Evolutionary conservation across 345 rosid species (phyloP).

Genomic region (Eucalyptus regnans): DNA sequence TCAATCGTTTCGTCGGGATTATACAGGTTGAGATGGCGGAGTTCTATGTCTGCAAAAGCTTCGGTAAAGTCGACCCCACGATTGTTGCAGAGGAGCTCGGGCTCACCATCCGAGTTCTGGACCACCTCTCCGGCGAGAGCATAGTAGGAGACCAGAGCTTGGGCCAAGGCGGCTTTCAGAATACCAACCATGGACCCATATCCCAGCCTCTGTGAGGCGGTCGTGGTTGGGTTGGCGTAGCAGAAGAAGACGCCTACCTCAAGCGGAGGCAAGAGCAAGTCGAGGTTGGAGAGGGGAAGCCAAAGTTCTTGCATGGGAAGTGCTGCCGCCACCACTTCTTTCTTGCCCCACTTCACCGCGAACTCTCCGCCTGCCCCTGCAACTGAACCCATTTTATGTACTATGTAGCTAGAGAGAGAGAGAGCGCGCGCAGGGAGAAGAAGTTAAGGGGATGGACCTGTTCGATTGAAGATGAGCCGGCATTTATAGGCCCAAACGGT

Average conservation of each 20-base stretch:
- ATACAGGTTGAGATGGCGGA: slow-evolving; percentile 44
- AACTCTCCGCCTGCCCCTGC: background rate
- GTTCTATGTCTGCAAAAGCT: slow-evolving; percentile 45
- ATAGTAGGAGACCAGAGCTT: slow-evolving; percentile 57
- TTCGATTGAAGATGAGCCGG: background rate
- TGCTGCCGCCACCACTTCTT: slow-evolving; percentile 55
- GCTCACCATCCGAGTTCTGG: slow-evolving; percentile 47
- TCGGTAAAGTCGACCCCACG: slow-evolving; percentile 67
- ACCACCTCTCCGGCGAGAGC: slow-evolving; percentile 67
- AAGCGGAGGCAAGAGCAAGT: slow-evolving; percentile 65
- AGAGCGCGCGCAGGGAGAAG: background rate
- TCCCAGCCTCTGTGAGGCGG: background rate
- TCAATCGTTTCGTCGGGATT: slow-evolving; percentile 57
- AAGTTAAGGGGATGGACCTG: background rate
- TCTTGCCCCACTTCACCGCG: slow-evolving; percentile 21
- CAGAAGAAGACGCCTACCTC: slow-evolving; percentile 66
- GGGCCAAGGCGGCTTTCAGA: slow-evolving; percentile 53
- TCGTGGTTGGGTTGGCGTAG: slow-evolving; percentile 17
- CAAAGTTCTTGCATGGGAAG: slow-evolving; percentile 65
- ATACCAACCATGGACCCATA: slow-evolving; percentile 16
- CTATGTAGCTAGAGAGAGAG: background rate
- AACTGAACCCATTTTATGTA: background rate
- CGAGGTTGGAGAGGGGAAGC: slow-evolving; percentile 84
- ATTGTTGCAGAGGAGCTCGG: slow-evolving; percentile 78
- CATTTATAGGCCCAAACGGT: background rate